phyloP scores from a whole-genome alignment of 805 yeast species.

The Metschnikowia chrysomelidarum region DNA sequence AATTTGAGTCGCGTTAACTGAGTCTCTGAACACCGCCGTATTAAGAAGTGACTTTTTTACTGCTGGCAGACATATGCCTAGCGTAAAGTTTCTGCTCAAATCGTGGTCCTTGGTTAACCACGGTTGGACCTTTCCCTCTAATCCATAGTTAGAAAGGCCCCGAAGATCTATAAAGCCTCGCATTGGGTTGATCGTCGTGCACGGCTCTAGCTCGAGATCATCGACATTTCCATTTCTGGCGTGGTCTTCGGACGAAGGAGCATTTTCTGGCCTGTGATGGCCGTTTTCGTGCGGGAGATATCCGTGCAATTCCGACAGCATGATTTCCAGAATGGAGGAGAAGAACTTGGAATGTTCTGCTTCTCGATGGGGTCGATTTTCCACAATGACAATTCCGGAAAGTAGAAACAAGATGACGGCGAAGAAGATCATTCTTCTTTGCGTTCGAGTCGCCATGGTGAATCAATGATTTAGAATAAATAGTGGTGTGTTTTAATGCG shows the following conservation, averaged over 20 bases:
- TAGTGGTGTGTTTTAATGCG: too few species aligned
- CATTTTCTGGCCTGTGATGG: background rate
- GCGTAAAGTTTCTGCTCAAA: constrained; percentile 66
- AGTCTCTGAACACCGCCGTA: constrained; percentile 34
- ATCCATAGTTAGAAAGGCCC: constrained; percentile 44
- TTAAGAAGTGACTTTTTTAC: constrained; percentile 29
- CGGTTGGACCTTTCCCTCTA: constrained; percentile 46
- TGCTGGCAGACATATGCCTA: constrained; percentile 69
- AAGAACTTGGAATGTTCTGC: constrained; percentile 10
- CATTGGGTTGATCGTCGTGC: constrained; percentile 43
- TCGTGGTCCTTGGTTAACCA: constrained; percentile 75
- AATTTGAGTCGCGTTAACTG: constrained; percentile 42
- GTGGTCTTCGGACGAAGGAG: background rate
- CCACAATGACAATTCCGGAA: constrained; percentile 17
- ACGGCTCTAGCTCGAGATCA: constrained; percentile 28
- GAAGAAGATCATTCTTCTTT: constrained; percentile 10
- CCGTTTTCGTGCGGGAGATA: constrained; percentile 1
- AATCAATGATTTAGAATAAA: too few species aligned
- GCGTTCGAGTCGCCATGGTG: constrained; percentile 15
- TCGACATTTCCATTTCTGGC: constrained; percentile 1
- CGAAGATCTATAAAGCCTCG: constrained; percentile 52
- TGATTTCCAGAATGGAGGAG: constrained; percentile 12
- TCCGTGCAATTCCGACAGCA: constrained; percentile 7
- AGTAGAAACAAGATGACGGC: constrained; percentile 15
- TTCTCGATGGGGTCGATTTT: constrained; percentile 15